phyloP scores from a whole-genome alignment of 1,284 basidiomycete genomes.

The Meripilus lineatus region DNA sequence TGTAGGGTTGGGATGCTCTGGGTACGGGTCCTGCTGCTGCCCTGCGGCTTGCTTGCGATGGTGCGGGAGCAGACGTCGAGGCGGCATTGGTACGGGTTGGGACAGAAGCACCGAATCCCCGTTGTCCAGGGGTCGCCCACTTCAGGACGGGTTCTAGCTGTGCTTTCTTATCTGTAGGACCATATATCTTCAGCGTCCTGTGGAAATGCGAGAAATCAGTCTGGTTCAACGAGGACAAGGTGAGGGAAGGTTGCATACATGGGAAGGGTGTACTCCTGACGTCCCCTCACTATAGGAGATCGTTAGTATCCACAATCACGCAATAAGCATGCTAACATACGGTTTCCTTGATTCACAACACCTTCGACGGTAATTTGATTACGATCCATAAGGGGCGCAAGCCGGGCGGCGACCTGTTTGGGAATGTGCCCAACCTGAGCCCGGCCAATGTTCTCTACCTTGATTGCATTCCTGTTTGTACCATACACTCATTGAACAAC shows the following conservation, averaged over 20 bases:
- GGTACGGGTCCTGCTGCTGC: constrained; percentile 11
- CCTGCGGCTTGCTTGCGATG: constrained; percentile 3
- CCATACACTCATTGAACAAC: not conserved
- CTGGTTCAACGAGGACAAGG: no score
- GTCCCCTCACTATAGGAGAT: no score
- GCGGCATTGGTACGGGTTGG: constrained; percentile 21
- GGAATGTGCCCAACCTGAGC: constrained; percentile 80
- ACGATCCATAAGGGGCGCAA: constrained; percentile 71
- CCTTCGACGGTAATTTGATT: constrained; percentile 68
- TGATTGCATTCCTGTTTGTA: constrained; percentile 61
- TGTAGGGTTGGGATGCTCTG: constrained; percentile 27
- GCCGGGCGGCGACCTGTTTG: constrained; percentile 48
- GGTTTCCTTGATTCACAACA: constrained; percentile 67
- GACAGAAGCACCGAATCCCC: constrained; percentile 41
- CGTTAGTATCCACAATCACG: no score
- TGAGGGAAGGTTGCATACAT: no score
- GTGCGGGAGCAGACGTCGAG: not conserved
- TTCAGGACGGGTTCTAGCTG: constrained; percentile 60
- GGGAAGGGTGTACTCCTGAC: constrained; percentile 3
- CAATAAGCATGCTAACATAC: no score
- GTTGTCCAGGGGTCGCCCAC: constrained; percentile 71
- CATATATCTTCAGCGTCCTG: constrained; percentile 72
- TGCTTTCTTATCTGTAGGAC: constrained; percentile 49
- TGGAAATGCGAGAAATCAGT: no score
- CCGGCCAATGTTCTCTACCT: constrained; percentile 71